A percentile compares a stretch with the other conserved stretches of the same genome.
phyloP scores from a whole-genome alignment of 2,329 filamentous ascomycete genomes.

The Botrytis deweyae region DNA sequence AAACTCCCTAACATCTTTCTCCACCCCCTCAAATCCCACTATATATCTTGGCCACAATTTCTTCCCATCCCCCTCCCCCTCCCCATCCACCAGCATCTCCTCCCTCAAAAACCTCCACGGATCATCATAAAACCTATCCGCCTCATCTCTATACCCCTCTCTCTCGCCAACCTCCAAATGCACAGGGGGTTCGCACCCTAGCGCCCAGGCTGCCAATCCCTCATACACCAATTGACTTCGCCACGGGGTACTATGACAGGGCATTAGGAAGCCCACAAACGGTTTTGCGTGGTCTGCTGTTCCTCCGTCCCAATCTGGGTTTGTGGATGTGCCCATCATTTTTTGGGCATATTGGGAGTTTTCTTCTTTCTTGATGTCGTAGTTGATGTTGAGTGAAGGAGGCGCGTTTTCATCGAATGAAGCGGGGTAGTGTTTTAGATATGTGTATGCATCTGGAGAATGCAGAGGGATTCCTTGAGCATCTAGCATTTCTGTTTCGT shows the following conservation, averaged over 20 bases:
- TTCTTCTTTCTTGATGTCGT: conserved; percentile 13
- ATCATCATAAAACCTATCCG: conserved; percentile 80
- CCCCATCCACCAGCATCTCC: conserved; percentile 32
- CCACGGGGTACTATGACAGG: conserved; percentile 96
- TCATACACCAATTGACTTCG: conserved; percentile 80
- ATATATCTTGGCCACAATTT: conserved; percentile 53
- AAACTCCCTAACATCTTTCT: conserved; percentile 42
- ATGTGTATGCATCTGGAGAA: conserved; percentile 26
- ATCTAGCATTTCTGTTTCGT: conserved; percentile 57
- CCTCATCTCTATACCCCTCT: conserved; percentile 76
- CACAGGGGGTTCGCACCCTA: conserved; percentile 88
- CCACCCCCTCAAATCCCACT: conserved; percentile 60
- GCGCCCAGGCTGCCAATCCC: conserved; percentile 72
- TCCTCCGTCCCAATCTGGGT: conserved; percentile 19
- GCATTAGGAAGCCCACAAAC: conserved; percentile 82
- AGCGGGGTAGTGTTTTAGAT: conserved; percentile 14
- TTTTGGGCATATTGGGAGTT: conserved; percentile 7
- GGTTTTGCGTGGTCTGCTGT: conserved; percentile 38
- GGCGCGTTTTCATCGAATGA: background rate
- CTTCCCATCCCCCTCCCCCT: background rate
- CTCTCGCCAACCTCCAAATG: conserved; percentile 61
- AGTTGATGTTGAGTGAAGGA: background rate
- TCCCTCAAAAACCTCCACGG: conserved; percentile 55
- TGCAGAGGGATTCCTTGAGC: conserved; percentile 39
- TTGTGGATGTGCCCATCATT: background rate